Evolutionary conservation across 2,329 filamentous ascomycete genomes (phyloP), one percentile per base, ranked within the genome.

Genomic region (Volutella citrinella): DNA sequence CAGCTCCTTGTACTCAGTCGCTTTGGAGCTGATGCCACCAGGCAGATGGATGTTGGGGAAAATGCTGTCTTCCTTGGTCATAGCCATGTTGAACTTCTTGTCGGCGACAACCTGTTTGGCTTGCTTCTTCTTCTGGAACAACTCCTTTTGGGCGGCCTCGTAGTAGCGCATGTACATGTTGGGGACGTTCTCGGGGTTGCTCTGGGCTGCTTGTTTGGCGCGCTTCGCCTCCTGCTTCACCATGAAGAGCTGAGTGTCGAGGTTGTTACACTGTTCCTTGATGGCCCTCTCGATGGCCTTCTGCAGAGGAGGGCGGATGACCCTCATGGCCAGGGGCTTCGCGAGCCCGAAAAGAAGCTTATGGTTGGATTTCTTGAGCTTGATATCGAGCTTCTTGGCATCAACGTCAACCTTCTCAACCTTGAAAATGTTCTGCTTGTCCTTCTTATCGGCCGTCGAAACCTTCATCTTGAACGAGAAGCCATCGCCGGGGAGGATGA

Each of bases 341-440:
- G 91, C 84, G 22, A 96, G 59, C 34, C 69, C 70, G 63, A 97
- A 95, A 15, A 97, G 74, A 10, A 93, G 56, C 77, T 96, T 98
- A 76, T 97, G 90, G 62, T 84, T 94, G 32, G 90, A 96, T 72
- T 95, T 80, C 74, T 90, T 89, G 47, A 98, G 64, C 70, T 95
- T 95, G 68, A 98, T 82, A 50, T 84, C 78, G 38, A 96, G 74
- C 55, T 90, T 62, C 66, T 87, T 85, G 49, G 95, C 78, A 51
- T 87, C 81, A 14, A 95, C 87, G 24, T 85, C 74, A 4, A 95
- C 84, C 62, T 85, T 90, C 56, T 95, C 88, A 41, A 97, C 76
- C 76, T 95, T 96, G 78, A 97, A 91, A 67, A 95, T 93, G 61
- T 93, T 81, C 52, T 86, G 79, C 18, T 72, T 69, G 54, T 95